Evolutionary conservation across 192 early-diverging fungal genomes (phyloP).

Genomic region (Coemansia sp.): DNA sequence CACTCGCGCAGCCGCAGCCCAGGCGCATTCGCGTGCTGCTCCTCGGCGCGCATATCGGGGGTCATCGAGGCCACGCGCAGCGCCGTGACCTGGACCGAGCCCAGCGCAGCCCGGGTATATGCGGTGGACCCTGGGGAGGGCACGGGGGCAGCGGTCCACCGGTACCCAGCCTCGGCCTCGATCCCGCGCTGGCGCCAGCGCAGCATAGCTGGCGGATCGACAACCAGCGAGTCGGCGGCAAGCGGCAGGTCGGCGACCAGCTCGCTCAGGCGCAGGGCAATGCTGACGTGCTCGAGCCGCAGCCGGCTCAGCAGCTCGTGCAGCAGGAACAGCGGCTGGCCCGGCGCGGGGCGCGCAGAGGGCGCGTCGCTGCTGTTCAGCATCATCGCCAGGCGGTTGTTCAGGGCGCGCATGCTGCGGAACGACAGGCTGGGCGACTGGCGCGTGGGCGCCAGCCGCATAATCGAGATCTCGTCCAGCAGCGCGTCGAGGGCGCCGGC

Average conservation of each 20-base stretch:
- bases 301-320: slow-evolving; percentile 48
- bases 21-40: slow-evolving; percentile 20
- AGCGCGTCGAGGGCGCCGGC: slow-evolving; percentile 40
- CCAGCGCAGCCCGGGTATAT: slow-evolving; percentile 25
- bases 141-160: slow-evolving; percentile 17
- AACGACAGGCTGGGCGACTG: slow-evolving; percentile 19
- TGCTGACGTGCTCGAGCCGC: slow-evolving; percentile 42
- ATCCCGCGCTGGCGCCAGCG: slow-evolving; percentile 45
- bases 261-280: slow-evolving; percentile 29
- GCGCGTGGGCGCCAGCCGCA: slow-evolving; percentile 23
- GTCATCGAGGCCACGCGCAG: slow-evolving; percentile 47
- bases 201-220: slow-evolving; percentile 39
- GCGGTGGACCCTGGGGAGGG: slow-evolving; percentile 43
- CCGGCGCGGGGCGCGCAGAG: slow-evolving; percentile 18
- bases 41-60: slow-evolving; percentile 42
- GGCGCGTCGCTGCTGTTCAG: slow-evolving; percentile 8
- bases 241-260: slow-evolving; percentile 51
- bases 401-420: slow-evolving; percentile 28
- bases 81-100: slow-evolving; percentile 33
- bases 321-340: slow-evolving; percentile 38
- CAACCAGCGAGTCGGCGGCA: slow-evolving; percentile 15
- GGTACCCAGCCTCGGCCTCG: slow-evolving; percentile 36
- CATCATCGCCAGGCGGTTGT: slow-evolving; percentile 25
- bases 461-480: slow-evolving; percentile 40
- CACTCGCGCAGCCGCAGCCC: slow-evolving; percentile 36